Conservation (phyloP, 164 flowering plant genomes). For the Umbellularia californica region DNA sequence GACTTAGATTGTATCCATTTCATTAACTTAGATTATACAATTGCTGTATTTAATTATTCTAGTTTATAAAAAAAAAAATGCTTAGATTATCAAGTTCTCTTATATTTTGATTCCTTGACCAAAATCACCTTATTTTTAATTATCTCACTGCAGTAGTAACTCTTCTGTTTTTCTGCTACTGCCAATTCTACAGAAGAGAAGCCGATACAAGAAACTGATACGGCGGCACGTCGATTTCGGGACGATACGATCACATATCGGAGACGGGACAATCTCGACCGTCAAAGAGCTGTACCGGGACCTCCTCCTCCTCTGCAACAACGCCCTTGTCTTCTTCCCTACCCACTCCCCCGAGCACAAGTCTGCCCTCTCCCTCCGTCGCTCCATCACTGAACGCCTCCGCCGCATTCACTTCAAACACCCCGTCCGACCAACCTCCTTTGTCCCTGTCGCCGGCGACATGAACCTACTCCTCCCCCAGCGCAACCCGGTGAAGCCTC, state of each 20-base stretch:
- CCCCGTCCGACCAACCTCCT: not conserved
- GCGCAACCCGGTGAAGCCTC: slow-evolving; percentile 40
- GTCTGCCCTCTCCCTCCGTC: slow-evolving; percentile 49
- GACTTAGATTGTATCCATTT: no score
- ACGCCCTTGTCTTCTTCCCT: slow-evolving; percentile 67
- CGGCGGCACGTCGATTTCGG: slow-evolving; percentile 69
- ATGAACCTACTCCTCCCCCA: not conserved
- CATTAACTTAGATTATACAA: no score
- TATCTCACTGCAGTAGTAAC: not conserved
- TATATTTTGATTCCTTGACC: no score
- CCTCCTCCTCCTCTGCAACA: slow-evolving; percentile 66
- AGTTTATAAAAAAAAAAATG: no score
- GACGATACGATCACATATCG: slow-evolving; percentile 50
- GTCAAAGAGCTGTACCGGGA: slow-evolving; percentile 59
- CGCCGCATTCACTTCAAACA: slow-evolving; percentile 17
- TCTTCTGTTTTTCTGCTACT: not conserved
- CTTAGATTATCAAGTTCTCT: no score
- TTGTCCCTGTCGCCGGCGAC: slow-evolving; percentile 15
- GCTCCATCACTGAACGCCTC: slow-evolving; percentile 27
- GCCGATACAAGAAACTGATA: slow-evolving; percentile 60
- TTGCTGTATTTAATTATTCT: no score
- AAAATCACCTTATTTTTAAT: no score
- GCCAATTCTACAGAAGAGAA: slow-evolving; percentile 53
- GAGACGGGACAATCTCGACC: slow-evolving; percentile 31
- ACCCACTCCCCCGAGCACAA: slow-evolving; percentile 55